Conservation (phyloP, 306 rosid species). For the Glycyrrhiza uralensis region DNA sequence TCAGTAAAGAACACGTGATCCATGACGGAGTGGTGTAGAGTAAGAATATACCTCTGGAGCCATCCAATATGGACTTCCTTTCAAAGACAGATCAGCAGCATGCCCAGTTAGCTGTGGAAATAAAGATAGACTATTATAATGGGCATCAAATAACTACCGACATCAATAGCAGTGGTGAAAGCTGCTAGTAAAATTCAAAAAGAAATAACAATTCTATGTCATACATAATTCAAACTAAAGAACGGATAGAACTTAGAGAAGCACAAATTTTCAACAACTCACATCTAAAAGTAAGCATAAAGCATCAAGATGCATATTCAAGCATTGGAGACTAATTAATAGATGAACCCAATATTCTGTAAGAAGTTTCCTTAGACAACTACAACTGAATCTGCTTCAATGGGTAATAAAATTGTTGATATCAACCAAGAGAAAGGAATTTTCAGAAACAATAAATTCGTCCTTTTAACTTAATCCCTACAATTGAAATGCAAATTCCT, state of each 20-base stretch:
- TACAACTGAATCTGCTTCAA: neutral
- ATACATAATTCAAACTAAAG: neutral
- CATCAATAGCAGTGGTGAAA: neutral
- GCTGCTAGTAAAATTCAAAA: neutral
- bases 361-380: neutral
- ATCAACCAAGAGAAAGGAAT: slow-evolving; percentile 1
- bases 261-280: neutral
- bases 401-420: neutral
- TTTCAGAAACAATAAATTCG: neutral
- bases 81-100: slow-evolving; percentile 74
- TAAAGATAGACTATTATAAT: slow-evolving; percentile 14
- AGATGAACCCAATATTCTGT: neutral
- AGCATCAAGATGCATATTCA: neutral
- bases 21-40: neutral
- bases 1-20: slow-evolving; percentile 11
- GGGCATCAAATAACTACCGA: neutral
- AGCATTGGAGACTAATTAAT: neutral
- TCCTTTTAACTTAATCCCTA: neutral
- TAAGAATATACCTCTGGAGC: slow-evolving; percentile 89
- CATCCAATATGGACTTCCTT: slow-evolving; percentile 99
- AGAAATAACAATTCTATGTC: neutral
- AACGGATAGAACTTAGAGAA: neutral
- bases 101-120: slow-evolving; percentile 77
- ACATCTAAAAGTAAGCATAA: neutral
- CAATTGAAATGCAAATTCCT: neutral